These are phyloP conservation scores for Fusarium circinatum DNA, from an alignment of 2,329 filamentous ascomycete species.

Conservation along the genomic window DNA sequence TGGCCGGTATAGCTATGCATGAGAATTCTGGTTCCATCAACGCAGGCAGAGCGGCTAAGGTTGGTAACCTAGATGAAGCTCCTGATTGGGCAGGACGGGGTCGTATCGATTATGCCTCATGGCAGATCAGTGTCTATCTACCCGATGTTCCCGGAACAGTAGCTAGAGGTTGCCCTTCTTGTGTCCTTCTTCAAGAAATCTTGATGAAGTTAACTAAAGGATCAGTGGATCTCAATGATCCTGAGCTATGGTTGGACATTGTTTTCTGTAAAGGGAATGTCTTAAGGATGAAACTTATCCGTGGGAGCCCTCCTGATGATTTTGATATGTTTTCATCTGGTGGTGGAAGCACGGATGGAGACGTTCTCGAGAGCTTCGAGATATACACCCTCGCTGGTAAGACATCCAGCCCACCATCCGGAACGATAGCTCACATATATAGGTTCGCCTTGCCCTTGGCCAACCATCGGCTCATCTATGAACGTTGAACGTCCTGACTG, in stretches of 20 bases:
- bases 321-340: constrained; percentile 27
- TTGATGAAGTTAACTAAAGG: constrained; percentile 21
- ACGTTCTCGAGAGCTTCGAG: constrained; percentile 18
- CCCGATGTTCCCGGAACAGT: constrained; percentile 11
- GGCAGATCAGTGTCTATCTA: constrained; percentile 16
- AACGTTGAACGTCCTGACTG: constrained; percentile 9
- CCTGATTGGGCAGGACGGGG: constrained; percentile 19
- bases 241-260: constrained; percentile 13
- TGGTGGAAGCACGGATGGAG: background rate
- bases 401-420: accelerated
- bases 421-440: background rate
- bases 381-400: constrained; percentile 36
- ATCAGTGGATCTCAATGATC: background rate
- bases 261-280: constrained; percentile 35
- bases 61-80: background rate
- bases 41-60: constrained; percentile 2
- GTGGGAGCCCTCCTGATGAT: constrained; percentile 16
- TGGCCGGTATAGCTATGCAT: constrained; percentile 32
- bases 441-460: constrained; percentile 33
- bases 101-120: constrained; percentile 31
- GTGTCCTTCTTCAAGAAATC: constrained; percentile 7
- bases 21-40: constrained; percentile 23
- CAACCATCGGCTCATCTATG: constrained; percentile 31
- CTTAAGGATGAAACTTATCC: background rate
- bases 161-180: constrained; percentile 19